A percentile compares a stretch with the other conserved stretches of the same genome.
These are phyloP conservation scores for Musa schizocarpa DNA, from an alignment of 176 grass and related monocot genomes.

Conservation along the genomic window DNA sequence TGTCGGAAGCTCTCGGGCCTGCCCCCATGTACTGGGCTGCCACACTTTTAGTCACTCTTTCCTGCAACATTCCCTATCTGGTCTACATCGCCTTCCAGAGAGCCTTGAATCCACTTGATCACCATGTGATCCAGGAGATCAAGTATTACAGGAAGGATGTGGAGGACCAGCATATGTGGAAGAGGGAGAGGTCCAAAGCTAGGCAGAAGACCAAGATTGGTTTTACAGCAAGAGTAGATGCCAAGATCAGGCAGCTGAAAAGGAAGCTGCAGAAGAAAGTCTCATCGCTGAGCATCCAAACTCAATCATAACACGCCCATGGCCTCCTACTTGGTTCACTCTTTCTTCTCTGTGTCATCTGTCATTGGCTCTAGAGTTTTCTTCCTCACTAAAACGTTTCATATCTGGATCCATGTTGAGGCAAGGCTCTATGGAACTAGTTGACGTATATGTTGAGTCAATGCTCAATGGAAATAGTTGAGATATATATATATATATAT, in stretches of 20 bases:
- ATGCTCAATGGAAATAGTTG: too few relatives aligned
- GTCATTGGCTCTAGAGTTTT: too few relatives aligned
- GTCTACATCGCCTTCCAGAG: constrained; percentile 81
- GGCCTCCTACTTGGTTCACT: too few relatives aligned
- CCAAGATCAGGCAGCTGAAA: constrained; percentile 84
- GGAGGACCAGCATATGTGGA: constrained; percentile 81
- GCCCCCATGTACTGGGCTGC: constrained; percentile 61
- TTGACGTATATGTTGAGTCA: too few relatives aligned
- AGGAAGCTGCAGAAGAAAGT: constrained; percentile 66
- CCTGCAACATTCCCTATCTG: constrained; percentile 79
- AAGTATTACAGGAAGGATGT: constrained; percentile 70
- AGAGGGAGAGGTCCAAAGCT: constrained; percentile 71
- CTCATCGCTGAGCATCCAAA: constrained; percentile 33
- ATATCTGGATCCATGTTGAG: too few relatives aligned
- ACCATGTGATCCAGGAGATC: constrained; percentile 96
- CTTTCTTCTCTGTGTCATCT: too few relatives aligned
- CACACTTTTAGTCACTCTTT: constrained; percentile 53
- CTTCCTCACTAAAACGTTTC: too few relatives aligned
- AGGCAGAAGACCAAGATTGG: constrained; percentile 83
- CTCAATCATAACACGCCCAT: constrained; percentile 21
- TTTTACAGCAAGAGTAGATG: constrained; percentile 80
- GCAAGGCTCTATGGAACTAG: too few relatives aligned
- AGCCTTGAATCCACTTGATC: constrained; percentile 69
- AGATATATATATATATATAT: too few relatives aligned
- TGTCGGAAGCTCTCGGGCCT: constrained; percentile 66